These are phyloP conservation scores for Setaria italica DNA, from an alignment of 202 grass and related monocot genomes.

Conservation along the genomic window DNA sequence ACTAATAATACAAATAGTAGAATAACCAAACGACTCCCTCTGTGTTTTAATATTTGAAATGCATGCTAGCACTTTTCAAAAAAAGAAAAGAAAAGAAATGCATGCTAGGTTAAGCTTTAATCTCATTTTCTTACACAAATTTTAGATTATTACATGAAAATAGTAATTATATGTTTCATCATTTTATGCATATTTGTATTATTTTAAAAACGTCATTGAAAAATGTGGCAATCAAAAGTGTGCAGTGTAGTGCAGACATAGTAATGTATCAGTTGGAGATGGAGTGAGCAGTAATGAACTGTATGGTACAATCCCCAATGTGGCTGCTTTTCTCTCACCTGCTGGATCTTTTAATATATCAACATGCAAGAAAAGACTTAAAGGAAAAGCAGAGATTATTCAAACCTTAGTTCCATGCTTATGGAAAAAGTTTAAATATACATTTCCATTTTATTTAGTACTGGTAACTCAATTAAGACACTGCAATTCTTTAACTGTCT, in stretches of 20 bases:
- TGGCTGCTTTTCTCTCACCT: slow-evolving; percentile 1
- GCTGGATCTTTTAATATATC: background rate
- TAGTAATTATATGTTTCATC: background rate
- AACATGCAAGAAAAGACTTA: background rate
- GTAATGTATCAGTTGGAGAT: background rate
- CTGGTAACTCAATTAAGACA: background rate
- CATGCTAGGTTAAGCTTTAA: background rate
- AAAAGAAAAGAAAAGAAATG: background rate
- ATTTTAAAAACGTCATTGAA: background rate
- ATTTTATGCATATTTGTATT: background rate
- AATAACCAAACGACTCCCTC: background rate
- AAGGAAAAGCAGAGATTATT: background rate
- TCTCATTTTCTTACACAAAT: background rate
- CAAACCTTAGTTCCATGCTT: background rate
- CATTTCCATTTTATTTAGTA: background rate
- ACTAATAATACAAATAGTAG: background rate
- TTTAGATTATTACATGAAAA: background rate
- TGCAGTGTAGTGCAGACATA: background rate
- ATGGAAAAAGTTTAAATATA: background rate
- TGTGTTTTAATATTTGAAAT: background rate
- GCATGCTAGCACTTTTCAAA: too few relatives aligned
- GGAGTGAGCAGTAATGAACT: slow-evolving; percentile 1
- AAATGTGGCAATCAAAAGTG: background rate
- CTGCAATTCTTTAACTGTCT: background rate
- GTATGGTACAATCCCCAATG: slow-evolving; percentile 27